A percentile compares a stretch with the other conserved stretches of the same genome.
phyloP scores from a whole-genome alignment of 306 rosid genomes.

The Notholithocarpus densiflorus region DNA sequence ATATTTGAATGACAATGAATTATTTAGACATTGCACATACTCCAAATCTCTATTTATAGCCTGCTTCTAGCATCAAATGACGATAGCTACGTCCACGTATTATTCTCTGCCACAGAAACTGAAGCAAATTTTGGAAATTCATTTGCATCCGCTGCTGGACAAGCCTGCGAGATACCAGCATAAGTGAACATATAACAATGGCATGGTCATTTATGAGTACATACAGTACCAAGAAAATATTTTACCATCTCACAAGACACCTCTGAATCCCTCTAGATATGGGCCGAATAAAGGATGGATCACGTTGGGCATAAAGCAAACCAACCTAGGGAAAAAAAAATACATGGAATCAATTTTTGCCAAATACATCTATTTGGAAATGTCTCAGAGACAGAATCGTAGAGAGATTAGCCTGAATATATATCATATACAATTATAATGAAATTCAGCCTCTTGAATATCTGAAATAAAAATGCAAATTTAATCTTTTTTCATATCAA shows the following conservation, averaged over 20 bases:
- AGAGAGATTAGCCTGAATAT: neutral
- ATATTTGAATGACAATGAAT: neutral
- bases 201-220: neutral
- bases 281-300: constrained; percentile 89
- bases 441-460: neutral
- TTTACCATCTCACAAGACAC: constrained; percentile 93
- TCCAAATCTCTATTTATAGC: constrained; percentile 53
- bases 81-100: constrained; percentile 92
- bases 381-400: neutral
- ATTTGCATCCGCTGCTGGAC: constrained; percentile 79
- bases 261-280: constrained; percentile 82
- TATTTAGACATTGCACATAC: constrained; percentile 34
- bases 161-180: constrained; percentile 53
- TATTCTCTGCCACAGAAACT: constrained; percentile 69
- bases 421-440: neutral
- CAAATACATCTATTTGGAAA: neutral
- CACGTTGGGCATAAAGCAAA: constrained; percentile 80
- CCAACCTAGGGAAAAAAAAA: constrained; percentile 58
- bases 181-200: neutral
- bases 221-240: constrained; percentile 15
- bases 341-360: neutral
- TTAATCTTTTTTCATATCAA: neutral
- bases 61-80: constrained; percentile 79
- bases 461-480: neutral
- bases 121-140: constrained; percentile 35